Evolutionary conservation across 345 rosid genomes (phyloP), one percentile per base, ranked within the genome.

Genomic region (Sonneratia alba): DNA sequence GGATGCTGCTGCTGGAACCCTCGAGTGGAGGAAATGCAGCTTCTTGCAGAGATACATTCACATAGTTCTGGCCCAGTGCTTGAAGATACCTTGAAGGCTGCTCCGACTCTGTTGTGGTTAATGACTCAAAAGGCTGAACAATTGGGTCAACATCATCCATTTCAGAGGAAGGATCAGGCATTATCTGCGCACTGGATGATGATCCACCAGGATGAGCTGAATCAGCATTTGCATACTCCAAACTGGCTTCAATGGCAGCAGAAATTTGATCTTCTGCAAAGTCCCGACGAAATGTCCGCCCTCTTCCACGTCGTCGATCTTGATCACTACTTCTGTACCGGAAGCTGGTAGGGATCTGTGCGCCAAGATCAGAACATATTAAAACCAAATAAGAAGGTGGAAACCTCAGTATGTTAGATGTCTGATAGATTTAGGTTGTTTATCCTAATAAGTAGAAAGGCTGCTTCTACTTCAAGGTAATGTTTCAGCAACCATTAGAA

Each of bases 301-400:
- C 81, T 86, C 96, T 90, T 86, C 97, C 97, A 48, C 87, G 96
- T 51, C 83, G 91, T 80, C 77, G 83, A 68, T 85, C 96, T 81
- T 85, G 89, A 27, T 85, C 93, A 77, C 48, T 84, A 69, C 77
- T 74, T 72, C 84, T 82, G 72, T 83, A 95, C 45, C 87, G 89
- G 71, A 92, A 95, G 89, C 99, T 92, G 24, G 98, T 92, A 47
- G 99, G 98, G 75, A 95, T 88, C 98, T 95, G 81, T 32, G 34
- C 42, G 71, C 47, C 16, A 10, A 70, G 72, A 13, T n/a, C 37
- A 24, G 9, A 61, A 48, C 57, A 37, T 36, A 71, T 67, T 70
- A 53, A n/a, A 70, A 62, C 70, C 8, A 8, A 6, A 34, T 38
- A 22, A 38, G 45, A 6, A 36, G 24, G 70, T 32, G 18, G 34